These are phyloP conservation scores for Penicillium canescens DNA, from an alignment of 495 filamentous ascomycete genomes.

Conservation along the genomic window DNA sequence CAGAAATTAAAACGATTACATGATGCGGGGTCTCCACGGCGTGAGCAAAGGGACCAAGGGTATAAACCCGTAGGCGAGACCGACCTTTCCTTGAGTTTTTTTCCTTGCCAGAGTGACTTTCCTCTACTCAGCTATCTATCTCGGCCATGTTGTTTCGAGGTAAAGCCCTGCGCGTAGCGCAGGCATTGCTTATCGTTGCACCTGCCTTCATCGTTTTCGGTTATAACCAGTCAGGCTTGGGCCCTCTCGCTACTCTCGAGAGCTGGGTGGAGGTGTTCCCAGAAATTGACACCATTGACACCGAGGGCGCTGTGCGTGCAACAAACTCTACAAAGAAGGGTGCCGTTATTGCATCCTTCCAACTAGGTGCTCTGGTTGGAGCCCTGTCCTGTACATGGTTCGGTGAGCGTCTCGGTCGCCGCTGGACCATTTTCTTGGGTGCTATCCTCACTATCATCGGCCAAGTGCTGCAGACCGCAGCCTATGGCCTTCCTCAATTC, in stretches of 20 bases:
- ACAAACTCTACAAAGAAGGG: slow-evolving; percentile 37
- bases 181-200: slow-evolving; percentile 32
- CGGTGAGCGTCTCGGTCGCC: slow-evolving; percentile 53
- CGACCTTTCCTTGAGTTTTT: background rate
- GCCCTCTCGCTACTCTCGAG: slow-evolving; percentile 26
- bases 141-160: slow-evolving; percentile 10
- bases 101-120: background rate
- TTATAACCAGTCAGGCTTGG: slow-evolving; percentile 33
- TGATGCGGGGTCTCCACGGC: slow-evolving; percentile 12
- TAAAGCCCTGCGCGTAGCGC: slow-evolving; percentile 21
- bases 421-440: slow-evolving; percentile 55
- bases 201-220: slow-evolving; percentile 37
- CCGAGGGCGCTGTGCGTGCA: slow-evolving; percentile 15
- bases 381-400: slow-evolving; percentile 39
- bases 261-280: slow-evolving; percentile 33
- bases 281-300: slow-evolving; percentile 34
- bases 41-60: background rate
- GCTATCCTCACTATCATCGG: slow-evolving; percentile 51
- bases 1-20: background rate
- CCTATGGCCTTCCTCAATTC: slow-evolving; percentile 40
- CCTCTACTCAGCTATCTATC: background rate
- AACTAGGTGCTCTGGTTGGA: slow-evolving; percentile 44
- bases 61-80: slow-evolving; percentile 1
- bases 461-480: slow-evolving; percentile 50
- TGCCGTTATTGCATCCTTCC: slow-evolving; percentile 41